These are phyloP conservation scores for Coelastrella sp. DNA, from an alignment of 139 green algal genomes.

Conservation along the genomic window DNA sequence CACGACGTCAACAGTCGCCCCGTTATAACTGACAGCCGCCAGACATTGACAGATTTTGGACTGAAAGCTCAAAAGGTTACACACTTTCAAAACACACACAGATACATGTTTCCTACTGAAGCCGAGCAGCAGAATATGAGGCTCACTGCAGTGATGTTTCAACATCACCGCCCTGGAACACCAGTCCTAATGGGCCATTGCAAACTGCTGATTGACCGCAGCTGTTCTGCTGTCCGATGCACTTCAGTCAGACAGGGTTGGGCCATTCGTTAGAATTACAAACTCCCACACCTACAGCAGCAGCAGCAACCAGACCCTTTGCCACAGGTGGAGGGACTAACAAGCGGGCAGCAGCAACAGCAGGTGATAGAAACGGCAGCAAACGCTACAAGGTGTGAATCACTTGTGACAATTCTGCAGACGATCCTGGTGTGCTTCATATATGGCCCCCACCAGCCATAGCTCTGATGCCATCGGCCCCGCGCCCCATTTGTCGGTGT, in stretches of 20 bases:
- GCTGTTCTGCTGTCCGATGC: too few species aligned
- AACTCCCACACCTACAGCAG: constrained; percentile 22
- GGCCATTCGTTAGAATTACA: constrained; percentile 27
- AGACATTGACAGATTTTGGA: too few species aligned
- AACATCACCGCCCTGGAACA: background rate
- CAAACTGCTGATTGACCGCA: background rate
- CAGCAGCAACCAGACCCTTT: background rate
- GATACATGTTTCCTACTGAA: too few species aligned
- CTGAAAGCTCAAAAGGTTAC: too few species aligned
- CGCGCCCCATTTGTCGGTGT: too few species aligned
- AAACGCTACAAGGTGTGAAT: constrained; percentile 24
- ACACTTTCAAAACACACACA: too few species aligned
- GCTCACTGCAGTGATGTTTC: too few species aligned
- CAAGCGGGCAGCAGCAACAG: constrained; percentile 15
- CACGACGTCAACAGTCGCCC: too few species aligned
- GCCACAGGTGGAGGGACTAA: background rate
- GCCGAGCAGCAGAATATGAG: too few species aligned
- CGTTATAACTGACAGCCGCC: too few species aligned
- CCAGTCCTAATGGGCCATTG: background rate
- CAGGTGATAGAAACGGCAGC: background rate
- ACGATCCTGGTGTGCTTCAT: too few species aligned
- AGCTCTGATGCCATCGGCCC: background rate
- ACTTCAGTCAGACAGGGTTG: constrained; percentile 31
- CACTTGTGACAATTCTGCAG: too few species aligned
- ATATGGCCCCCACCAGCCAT: background rate